These are phyloP conservation scores for Apiospora rasikravindrae DNA, from an alignment of 2,329 filamentous ascomycete species.

Conservation along the genomic window DNA sequence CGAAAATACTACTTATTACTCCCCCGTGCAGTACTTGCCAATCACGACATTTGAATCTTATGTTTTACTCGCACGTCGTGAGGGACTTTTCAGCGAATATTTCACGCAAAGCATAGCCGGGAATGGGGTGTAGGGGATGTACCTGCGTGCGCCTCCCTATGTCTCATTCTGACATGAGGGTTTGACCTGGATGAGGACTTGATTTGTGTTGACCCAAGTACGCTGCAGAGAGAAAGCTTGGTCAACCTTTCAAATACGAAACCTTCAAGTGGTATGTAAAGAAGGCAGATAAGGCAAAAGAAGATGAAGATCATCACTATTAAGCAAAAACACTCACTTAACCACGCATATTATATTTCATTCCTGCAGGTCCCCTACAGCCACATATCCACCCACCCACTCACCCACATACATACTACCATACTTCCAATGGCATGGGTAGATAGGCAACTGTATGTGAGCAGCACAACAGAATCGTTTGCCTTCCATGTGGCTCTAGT, in stretches of 20 bases:
- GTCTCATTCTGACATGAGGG: slow-evolving; percentile 13
- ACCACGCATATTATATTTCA: neutral
- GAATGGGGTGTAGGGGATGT: neutral
- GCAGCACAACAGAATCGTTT: too few species aligned
- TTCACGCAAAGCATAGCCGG: neutral
- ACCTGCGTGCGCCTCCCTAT: neutral
- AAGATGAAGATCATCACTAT: slow-evolving; percentile 6
- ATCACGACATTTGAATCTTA: neutral
- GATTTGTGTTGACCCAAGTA: neutral
- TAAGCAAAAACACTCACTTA: neutral
- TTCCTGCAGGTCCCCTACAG: neutral
- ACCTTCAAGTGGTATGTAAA: neutral
- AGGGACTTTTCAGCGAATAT: neutral
- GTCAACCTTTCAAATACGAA: neutral
- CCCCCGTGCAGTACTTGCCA: neutral
- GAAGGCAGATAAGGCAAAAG: neutral
- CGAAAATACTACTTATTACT: neutral
- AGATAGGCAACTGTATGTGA: too few species aligned
- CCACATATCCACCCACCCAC: neutral
- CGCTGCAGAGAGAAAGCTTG: neutral
- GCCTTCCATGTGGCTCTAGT: too few species aligned
- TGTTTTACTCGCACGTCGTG: slow-evolving; percentile 1
- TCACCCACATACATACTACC: neutral
- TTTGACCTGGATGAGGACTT: neutral
- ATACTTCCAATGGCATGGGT: neutral